Evolutionary conservation across 2,329 filamentous ascomycete genomes (phyloP).

Genomic region (Massarina eburnea): DNA sequence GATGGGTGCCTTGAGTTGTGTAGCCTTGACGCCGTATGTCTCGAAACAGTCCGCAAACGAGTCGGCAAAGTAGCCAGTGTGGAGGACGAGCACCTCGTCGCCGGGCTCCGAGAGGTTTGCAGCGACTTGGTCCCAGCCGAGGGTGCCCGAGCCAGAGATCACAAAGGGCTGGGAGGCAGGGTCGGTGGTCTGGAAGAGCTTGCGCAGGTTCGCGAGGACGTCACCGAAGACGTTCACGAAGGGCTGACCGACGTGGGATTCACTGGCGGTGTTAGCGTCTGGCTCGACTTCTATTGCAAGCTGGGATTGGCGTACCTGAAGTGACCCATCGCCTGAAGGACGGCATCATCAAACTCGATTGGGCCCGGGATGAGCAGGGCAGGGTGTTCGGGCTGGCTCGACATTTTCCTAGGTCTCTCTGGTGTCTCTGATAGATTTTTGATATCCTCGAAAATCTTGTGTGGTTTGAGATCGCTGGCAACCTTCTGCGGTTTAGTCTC

Average conservation of each 20-base stretch:
- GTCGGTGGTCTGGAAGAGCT: conserved; percentile 90
- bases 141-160: conserved; percentile 89
- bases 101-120: conserved; percentile 87
- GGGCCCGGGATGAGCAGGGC: conserved; percentile 94
- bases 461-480: conserved; percentile 5
- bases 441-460: conserved; percentile 13
- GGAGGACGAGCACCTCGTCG: conserved; percentile 88
- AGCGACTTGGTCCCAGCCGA: conserved; percentile 96
- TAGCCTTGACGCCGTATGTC: conserved; percentile 87
- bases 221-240: conserved; percentile 94
- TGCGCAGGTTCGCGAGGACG: conserved; percentile 80
- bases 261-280: conserved; percentile 54
- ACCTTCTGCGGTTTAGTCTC: conserved; percentile 7
- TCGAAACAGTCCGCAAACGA: conserved; percentile 90
- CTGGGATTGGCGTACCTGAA: conserved; percentile 67
- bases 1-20: conserved; percentile 85
- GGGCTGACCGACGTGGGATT: conserved; percentile 87
- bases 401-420: conserved; percentile 50
- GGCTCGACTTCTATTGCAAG: not conserved
- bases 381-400: conserved; percentile 60
- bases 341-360: conserved; percentile 97
- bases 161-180: conserved; percentile 85
- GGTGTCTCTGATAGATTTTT: conserved; percentile 1
- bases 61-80: conserved; percentile 96
- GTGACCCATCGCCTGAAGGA: conserved; percentile 92